These are phyloP conservation scores for Ceratonia siliqua DNA, from an alignment of 306 rosid genomes.

Conservation along the genomic window DNA sequence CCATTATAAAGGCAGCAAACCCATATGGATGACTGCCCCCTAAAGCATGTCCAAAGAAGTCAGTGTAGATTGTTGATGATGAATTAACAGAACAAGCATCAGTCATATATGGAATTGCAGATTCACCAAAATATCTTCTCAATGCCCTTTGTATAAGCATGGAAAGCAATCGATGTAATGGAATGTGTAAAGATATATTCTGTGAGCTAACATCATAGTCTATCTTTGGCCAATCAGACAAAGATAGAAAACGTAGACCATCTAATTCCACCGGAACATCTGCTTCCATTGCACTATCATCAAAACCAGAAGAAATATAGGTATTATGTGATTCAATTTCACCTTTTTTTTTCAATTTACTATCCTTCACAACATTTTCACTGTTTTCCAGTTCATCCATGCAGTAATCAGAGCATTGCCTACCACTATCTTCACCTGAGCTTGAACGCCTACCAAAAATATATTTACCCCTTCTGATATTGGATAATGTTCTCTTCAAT, in stretches of 20 bases:
- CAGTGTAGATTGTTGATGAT: slow-evolving; percentile 44
- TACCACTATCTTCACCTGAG: slow-evolving; percentile 61
- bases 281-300: slow-evolving; percentile 59
- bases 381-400: slow-evolving; percentile 39
- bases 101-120: slow-evolving; percentile 44
- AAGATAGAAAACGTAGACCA: slow-evolving; percentile 59
- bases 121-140: slow-evolving; percentile 68
- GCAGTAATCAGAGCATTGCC: slow-evolving; percentile 39
- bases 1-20: slow-evolving; percentile 91
- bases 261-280: slow-evolving; percentile 60
- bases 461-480: slow-evolving; percentile 62
- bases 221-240: slow-evolving; percentile 86
- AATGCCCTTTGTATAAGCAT: slow-evolving; percentile 78
- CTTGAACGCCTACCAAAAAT: slow-evolving; percentile 61
- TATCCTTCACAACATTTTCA: slow-evolving; percentile 41
- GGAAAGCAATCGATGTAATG: slow-evolving; percentile 86
- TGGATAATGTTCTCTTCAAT: slow-evolving; percentile 59
- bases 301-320: slow-evolving; percentile 32
- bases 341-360: slow-evolving; percentile 39
- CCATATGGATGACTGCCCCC: slow-evolving; percentile 87
- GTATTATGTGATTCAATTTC: slow-evolving; percentile 48
- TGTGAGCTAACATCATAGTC: slow-evolving; percentile 81
- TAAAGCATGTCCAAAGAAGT: slow-evolving; percentile 74
- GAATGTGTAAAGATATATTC: slow-evolving; percentile 85
- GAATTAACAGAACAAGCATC: slow-evolving; percentile 44